These are phyloP conservation scores for Alternaria postmessia DNA, from an alignment of 2,329 filamentous ascomycete species.

Conservation along the genomic window DNA sequence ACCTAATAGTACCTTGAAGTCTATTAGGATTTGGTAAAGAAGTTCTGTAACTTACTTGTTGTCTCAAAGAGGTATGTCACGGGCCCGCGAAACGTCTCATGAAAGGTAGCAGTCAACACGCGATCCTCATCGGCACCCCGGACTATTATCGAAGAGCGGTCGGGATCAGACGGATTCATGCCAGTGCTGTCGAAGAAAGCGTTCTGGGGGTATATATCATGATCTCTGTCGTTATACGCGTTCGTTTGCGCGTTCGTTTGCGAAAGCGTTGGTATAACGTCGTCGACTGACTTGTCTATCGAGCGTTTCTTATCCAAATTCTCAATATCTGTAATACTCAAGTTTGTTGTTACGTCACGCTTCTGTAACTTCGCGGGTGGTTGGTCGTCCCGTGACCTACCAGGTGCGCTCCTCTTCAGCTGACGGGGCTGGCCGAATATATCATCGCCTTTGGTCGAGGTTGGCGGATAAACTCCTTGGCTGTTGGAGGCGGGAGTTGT, in stretches of 20 bases:
- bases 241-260: conserved; percentile 8
- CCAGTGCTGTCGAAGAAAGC: not conserved
- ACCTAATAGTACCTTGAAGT: not conserved
- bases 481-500: not conserved
- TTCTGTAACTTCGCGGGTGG: conserved; percentile 9
- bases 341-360: conserved; percentile 6
- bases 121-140: not conserved
- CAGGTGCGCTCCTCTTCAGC: conserved; percentile 2
- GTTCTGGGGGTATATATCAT: not conserved
- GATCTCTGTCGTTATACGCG: not conserved
- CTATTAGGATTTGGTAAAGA: not conserved
- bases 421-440: not conserved
- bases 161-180: conserved; percentile 2
- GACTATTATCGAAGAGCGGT: conserved; percentile 7
- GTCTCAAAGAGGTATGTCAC: conserved; percentile 11
- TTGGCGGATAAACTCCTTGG: not conserved
- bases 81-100: not conserved
- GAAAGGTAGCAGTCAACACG: conserved; percentile 10
- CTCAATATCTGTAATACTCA: not conserved
- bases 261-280: conserved; percentile 2
- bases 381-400: not conserved
- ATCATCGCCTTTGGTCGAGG: not conserved
- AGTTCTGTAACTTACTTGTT: not conserved
- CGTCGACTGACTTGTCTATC: conserved; percentile 17
- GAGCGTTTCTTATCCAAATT: not conserved